A percentile compares a stretch with the other conserved stretches of the same genome.
These are phyloP conservation scores for Silene vulgaris DNA, from an alignment of 179 eudicot genomes.

Conservation along the genomic window DNA sequence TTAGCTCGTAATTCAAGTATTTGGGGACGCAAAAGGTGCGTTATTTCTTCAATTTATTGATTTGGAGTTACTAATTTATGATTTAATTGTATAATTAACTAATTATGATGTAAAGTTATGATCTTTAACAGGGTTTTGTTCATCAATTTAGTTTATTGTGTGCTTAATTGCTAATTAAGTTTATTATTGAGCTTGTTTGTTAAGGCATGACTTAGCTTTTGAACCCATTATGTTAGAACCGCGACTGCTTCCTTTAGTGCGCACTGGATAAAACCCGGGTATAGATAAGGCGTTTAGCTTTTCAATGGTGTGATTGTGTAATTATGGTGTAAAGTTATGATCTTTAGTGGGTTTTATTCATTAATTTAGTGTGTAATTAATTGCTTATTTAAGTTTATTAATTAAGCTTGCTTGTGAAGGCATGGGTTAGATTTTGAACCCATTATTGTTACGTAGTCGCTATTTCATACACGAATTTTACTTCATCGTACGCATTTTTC, in stretches of 20 bases:
- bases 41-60: slow-evolving; percentile 9
- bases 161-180: not conserved
- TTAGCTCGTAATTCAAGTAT: not conserved
- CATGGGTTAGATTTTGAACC: not conserved
- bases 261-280: too few relatives aligned
- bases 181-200: slow-evolving; percentile 14
- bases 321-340: not conserved
- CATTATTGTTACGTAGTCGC: too few relatives aligned
- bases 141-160: too few relatives aligned
- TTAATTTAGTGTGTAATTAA: too few relatives aligned
- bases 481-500: too few relatives aligned
- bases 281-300: too few relatives aligned
- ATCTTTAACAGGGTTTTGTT: not conserved
- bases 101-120: too few relatives aligned
- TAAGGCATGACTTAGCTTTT: not conserved
- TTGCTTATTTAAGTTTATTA: too few relatives aligned
- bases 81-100: slow-evolving; percentile 2
- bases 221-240: too few relatives aligned
- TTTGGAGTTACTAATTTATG: not conserved
- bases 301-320: too few relatives aligned
- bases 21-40: slow-evolving; percentile 10
- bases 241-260: too few relatives aligned
- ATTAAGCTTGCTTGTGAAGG: slow-evolving; percentile 10
- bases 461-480: too few relatives aligned
- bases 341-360: not conserved